phyloP scores from a whole-genome alignment of 768 basidiomycete species.

The Rhizopogon vinicolor region DNA sequence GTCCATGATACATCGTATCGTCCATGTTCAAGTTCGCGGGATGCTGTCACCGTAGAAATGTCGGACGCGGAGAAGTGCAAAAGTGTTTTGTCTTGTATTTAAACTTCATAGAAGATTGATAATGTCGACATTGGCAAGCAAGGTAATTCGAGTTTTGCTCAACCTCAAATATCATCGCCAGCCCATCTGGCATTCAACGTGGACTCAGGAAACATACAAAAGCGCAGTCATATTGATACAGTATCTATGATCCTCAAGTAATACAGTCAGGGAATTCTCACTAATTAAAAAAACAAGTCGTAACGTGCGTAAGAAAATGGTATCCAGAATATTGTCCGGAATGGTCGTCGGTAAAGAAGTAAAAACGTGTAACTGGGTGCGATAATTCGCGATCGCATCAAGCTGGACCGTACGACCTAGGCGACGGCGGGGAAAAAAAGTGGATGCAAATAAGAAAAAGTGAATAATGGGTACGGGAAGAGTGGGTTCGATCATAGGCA shows the following conservation, averaged over 20 bases:
- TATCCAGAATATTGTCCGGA: constrained; percentile 4
- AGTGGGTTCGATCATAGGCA: constrained; percentile 8
- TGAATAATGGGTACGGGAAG: neutral
- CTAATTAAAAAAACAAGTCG: neutral
- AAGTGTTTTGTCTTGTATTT: too few relatives aligned
- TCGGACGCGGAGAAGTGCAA: too few relatives aligned
- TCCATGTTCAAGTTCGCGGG: too few relatives aligned
- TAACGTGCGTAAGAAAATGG: neutral
- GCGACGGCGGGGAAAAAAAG: neutral
- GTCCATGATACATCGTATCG: too few relatives aligned
- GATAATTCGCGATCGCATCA: neutral
- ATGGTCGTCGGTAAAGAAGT: constrained; percentile 1
- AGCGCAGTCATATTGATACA: constrained; percentile 18
- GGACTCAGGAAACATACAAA: neutral
- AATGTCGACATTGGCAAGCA: too few relatives aligned
- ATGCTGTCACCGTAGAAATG: too few relatives aligned
- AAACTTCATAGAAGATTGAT: too few relatives aligned
- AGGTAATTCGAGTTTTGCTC: too few relatives aligned
- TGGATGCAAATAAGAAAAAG: neutral
- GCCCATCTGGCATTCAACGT: too few relatives aligned
- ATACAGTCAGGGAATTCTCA: constrained; percentile 13
- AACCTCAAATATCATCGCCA: too few relatives aligned
- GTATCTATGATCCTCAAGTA: constrained; percentile 11
- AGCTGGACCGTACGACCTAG: neutral
- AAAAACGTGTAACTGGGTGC: neutral